A percentile compares a stretch with the other conserved stretches of the same genome.
Evolutionary conservation across 352 stramenopile species (phyloP).

Genomic region (Phytophthora multivora): DNA sequence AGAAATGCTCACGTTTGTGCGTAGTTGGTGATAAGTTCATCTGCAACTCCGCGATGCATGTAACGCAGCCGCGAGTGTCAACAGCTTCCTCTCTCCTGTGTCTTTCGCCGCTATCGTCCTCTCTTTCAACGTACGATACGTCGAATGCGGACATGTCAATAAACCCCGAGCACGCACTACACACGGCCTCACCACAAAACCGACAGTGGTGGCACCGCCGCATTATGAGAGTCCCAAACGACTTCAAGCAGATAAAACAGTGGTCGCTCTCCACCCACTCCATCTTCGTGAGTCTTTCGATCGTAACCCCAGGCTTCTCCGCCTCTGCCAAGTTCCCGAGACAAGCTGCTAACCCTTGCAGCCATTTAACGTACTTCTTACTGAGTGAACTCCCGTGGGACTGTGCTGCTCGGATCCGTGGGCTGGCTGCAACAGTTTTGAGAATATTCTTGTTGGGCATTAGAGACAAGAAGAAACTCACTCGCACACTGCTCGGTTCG

Average conservation of each 20-base stretch:
- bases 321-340: constrained; percentile 45
- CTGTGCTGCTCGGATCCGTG: constrained; percentile 25
- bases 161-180: constrained; percentile 57
- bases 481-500: constrained; percentile 35
- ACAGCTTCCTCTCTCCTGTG: constrained; percentile 18
- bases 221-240: constrained; percentile 47
- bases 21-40: constrained; percentile 30
- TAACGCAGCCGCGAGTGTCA: constrained; percentile 27
- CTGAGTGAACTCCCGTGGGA: constrained; percentile 18
- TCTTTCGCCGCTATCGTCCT: not conserved
- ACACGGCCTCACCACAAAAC: constrained; percentile 70
- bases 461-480: constrained; percentile 60
- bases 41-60: constrained; percentile 28
- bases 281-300: constrained; percentile 31
- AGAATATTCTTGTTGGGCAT: constrained; percentile 46
- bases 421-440: constrained; percentile 30
- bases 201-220: constrained; percentile 68
- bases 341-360: constrained; percentile 41
- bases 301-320: constrained; percentile 18
- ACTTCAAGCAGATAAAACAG: constrained; percentile 61
- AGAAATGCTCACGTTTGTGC: not conserved
- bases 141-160: constrained; percentile 45
- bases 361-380: constrained; percentile 61
- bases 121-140: constrained; percentile 20
- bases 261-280: constrained; percentile 56